Percentiles rank a stretch among this genome's conserved stretches.
Conservation (phyloP, 306 rosid species). For the Acacia acuminata region DNA sequence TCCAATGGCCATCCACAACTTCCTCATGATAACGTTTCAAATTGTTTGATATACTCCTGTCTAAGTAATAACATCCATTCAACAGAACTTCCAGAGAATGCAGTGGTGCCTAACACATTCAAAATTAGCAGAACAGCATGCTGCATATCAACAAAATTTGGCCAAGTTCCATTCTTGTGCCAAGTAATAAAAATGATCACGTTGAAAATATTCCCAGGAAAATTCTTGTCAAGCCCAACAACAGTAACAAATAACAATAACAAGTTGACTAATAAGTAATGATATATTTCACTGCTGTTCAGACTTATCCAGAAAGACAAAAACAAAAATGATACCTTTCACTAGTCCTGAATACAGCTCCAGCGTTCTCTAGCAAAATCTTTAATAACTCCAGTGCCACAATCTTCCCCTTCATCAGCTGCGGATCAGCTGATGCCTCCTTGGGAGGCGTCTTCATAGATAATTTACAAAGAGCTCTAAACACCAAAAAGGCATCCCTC, state of each 20-base stretch:
- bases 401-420: constrained; percentile 95
- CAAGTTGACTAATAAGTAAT: constrained; percentile 15
- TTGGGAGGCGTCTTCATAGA: constrained; percentile 97
- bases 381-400: constrained; percentile 92
- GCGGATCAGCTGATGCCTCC: constrained; percentile 86
- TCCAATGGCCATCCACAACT: background rate
- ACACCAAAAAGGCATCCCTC: constrained; percentile 93
- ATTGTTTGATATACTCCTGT: background rate
- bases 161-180: background rate
- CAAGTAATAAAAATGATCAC: background rate
- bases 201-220: background rate
- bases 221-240: background rate
- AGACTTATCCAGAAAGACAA: too few relatives aligned
- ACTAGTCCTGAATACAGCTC: constrained; percentile 97
- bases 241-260: background rate
- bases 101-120: background rate
- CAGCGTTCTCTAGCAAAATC: constrained; percentile 97
- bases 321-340: constrained; percentile 62
- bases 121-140: background rate
- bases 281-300: constrained; percentile 71
- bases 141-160: background rate
- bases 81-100: constrained; percentile 7
- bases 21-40: background rate
- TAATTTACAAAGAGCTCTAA: constrained; percentile 93
- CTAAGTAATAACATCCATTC: background rate